phyloP scores from a whole-genome alignment of 768 basidiomycete genomes.

The Coprinellus aureogranulatus region DNA sequence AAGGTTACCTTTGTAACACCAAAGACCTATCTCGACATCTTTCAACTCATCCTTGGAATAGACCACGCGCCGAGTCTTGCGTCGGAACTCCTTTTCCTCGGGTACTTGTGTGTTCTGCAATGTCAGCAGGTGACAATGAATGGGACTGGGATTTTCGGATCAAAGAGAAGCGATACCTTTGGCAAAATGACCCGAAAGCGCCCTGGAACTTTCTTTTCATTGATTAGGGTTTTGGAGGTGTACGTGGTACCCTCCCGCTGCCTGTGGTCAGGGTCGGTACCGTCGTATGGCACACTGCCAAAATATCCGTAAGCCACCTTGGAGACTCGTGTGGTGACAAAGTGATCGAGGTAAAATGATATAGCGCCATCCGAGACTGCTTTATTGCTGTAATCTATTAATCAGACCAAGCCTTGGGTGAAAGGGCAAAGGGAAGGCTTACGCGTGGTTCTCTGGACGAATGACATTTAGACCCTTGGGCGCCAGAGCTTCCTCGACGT shows the following conservation, averaged over 20 bases:
- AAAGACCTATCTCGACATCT: constrained; percentile 11
- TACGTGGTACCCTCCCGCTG: not conserved
- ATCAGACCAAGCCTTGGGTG: too few relatives aligned
- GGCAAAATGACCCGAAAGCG: constrained; percentile 10
- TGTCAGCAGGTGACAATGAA: constrained; percentile 42
- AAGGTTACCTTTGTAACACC: constrained; percentile 14
- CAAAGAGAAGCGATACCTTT: constrained; percentile 18
- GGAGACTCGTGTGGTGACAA: constrained; percentile 9
- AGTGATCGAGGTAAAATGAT: constrained; percentile 13
- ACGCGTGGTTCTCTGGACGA: constrained; percentile 16
- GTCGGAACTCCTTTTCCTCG: constrained; percentile 19
- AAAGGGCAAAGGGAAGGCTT: not conserved
- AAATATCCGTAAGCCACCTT: constrained; percentile 23
- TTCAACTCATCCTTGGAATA: constrained; percentile 9
- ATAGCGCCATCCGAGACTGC: constrained; percentile 12
- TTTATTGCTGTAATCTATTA: constrained; percentile 13
- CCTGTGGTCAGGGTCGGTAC: constrained; percentile 36
- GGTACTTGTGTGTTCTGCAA: constrained; percentile 19
- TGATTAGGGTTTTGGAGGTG: constrained; percentile 6
- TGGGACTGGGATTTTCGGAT: constrained; percentile 44
- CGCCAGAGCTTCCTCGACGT: constrained; percentile 24
- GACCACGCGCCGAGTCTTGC: constrained; percentile 12
- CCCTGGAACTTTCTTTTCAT: constrained; percentile 6
- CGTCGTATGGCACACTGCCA: constrained; percentile 35
- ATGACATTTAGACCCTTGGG: constrained; percentile 4